Conservation (phyloP, 352 stramenopile genomes). For the Globisporangium cylindrosporum region DNA sequence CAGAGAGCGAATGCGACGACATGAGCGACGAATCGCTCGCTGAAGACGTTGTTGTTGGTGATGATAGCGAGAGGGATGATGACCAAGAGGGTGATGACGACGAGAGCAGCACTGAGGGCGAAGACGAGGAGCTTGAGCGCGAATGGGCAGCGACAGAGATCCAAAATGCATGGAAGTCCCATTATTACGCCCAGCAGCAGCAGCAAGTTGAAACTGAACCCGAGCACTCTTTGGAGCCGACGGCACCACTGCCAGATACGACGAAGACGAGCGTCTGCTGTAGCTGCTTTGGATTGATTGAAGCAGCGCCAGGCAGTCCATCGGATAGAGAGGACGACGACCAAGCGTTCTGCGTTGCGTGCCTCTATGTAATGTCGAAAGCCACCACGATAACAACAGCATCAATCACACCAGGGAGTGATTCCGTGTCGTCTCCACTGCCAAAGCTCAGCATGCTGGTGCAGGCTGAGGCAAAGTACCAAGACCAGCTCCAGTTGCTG, state of each 20-base stretch:
- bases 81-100: background rate
- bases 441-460: slow-evolving; percentile 50
- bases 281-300: slow-evolving; percentile 35
- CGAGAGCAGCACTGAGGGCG: background rate
- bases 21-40: background rate
- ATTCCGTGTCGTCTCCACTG: slow-evolving; percentile 23
- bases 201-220: background rate
- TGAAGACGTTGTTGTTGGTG: background rate
- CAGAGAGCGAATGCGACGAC: background rate
- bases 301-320: background rate
- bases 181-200: background rate
- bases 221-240: background rate
- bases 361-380: slow-evolving; percentile 20
- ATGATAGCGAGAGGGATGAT: background rate
- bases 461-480: slow-evolving; percentile 53
- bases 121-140: slow-evolving; percentile 9
- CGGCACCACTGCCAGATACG: too few relatives aligned
- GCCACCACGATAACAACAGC: slow-evolving; percentile 8
- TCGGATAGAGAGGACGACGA: slow-evolving; percentile 16
- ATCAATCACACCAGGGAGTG: background rate
- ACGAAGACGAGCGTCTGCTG: slow-evolving; percentile 27
- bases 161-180: slow-evolving; percentile 12
- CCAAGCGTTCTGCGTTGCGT: slow-evolving; percentile 30
- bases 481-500: slow-evolving; percentile 49
- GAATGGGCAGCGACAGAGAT: slow-evolving; percentile 16